phyloP scores from a whole-genome alignment of 2,329 filamentous ascomycete genomes.

The Arthroderma uncinatum region DNA sequence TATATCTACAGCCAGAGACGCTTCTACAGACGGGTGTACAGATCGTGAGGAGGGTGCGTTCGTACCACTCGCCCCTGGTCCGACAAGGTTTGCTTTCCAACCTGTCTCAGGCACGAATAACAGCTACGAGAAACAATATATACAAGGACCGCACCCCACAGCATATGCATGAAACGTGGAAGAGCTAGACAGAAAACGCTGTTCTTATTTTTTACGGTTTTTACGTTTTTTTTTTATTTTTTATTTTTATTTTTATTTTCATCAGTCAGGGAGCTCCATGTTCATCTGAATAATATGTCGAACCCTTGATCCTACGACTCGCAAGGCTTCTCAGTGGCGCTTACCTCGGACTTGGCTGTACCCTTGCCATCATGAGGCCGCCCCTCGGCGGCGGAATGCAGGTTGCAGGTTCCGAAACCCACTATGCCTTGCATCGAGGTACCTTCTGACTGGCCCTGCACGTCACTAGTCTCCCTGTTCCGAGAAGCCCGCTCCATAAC shows the following conservation, averaged over 20 bases:
- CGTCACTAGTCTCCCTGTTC: constrained; percentile 1
- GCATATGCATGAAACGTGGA: constrained; percentile 1
- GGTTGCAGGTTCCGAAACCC: neutral
- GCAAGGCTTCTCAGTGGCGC: constrained; percentile 3
- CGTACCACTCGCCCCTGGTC: neutral
- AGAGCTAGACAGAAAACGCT: neutral
- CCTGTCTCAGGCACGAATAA: neutral
- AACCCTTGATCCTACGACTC: neutral
- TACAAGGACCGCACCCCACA: neutral
- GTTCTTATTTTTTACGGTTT: neutral
- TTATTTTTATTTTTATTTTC: neutral
- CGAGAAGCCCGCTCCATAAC: neutral
- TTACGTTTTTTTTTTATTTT: neutral
- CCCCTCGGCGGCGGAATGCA: constrained; percentile 3
- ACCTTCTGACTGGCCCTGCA: neutral
- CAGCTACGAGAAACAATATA: neutral
- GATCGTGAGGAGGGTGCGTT: neutral
- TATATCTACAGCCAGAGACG: neutral
- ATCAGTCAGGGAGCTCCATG: too few relatives aligned
- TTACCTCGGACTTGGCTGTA: constrained; percentile 5
- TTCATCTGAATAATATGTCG: neutral
- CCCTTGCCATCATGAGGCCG: neutral
- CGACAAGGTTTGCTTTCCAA: neutral
- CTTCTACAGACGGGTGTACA: neutral
- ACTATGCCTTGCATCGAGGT: constrained; percentile 1